Percentiles rank a stretch among this genome's conserved stretches.
Evolutionary conservation across 2,329 filamentous ascomycete species (phyloP).

Genomic region (Diaporthe australafricana): DNA sequence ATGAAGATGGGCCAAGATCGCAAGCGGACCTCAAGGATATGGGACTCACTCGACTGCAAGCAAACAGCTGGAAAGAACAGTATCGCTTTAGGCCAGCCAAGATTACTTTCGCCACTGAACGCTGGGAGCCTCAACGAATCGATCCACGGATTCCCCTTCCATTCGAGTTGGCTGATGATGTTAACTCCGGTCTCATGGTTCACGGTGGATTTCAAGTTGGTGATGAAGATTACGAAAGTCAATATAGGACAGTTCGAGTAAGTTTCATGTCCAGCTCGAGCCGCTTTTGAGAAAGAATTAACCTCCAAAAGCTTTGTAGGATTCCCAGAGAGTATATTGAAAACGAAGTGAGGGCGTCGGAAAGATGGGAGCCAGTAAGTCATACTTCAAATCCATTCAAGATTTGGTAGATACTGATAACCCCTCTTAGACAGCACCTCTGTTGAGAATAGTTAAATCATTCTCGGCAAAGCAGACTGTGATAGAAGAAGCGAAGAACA

Average conservation of each 20-base stretch:
- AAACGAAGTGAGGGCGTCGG: neutral
- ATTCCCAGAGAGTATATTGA: slow-evolving; percentile 28
- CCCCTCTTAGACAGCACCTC: neutral
- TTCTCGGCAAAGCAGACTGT: slow-evolving; percentile 17
- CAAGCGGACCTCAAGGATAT: neutral
- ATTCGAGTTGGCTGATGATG: slow-evolving; percentile 13
- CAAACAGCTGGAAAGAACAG: slow-evolving; percentile 25
- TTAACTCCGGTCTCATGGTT: neutral
- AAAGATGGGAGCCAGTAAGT: slow-evolving; percentile 27
- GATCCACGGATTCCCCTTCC: slow-evolving; percentile 15
- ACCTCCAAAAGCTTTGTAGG: slow-evolving; percentile 5
- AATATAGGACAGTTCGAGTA: slow-evolving; percentile 29
- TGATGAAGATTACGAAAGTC: neutral
- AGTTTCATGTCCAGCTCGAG: neutral
- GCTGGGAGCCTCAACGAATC: slow-evolving; percentile 28
- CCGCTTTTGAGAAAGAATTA: too few relatives aligned
- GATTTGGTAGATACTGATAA: neutral
- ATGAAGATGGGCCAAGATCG: neutral
- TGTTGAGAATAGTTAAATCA: slow-evolving; percentile 32
- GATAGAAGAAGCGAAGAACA: slow-evolving; percentile 33
- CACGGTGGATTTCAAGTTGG: slow-evolving; percentile 3
- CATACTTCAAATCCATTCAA: neutral
- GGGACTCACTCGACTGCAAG: slow-evolving; percentile 13
- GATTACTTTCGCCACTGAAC: slow-evolving; percentile 21
- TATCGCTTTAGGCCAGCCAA: slow-evolving; percentile 33